These are phyloP conservation scores for Pseudocercospora fuligena DNA, from an alignment of 2,329 filamentous ascomycete genomes.

Conservation along the genomic window DNA sequence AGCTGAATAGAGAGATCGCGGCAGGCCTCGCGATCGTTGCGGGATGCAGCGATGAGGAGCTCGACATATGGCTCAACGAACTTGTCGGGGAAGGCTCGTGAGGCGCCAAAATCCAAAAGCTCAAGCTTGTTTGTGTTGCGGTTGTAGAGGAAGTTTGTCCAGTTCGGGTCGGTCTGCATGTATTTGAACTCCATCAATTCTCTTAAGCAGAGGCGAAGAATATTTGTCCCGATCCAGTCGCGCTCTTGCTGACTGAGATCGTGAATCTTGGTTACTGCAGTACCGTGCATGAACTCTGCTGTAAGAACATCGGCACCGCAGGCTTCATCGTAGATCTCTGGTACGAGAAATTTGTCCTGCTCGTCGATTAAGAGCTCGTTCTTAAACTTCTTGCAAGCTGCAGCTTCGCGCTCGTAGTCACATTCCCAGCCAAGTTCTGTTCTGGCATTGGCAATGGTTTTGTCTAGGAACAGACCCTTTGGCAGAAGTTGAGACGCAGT, in stretches of 20 bases:
- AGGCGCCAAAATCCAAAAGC: conserved; percentile 93
- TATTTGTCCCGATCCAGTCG: conserved; percentile 95
- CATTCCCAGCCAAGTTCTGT: conserved; percentile 96
- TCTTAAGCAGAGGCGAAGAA: conserved; percentile 86
- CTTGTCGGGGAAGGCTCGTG: conserved; percentile 76
- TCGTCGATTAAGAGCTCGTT: conserved; percentile 74
- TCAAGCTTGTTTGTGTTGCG: conserved; percentile 70
- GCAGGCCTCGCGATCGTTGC: conserved; percentile 44
- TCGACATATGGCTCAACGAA: conserved; percentile 83
- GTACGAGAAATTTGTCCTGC: conserved; percentile 75
- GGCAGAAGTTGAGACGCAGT: conserved; percentile 89
- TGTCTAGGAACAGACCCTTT: conserved; percentile 90
- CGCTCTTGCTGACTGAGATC: conserved; percentile 79
- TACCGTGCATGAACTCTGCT: conserved; percentile 87
- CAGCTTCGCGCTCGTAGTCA: conserved; percentile 88
- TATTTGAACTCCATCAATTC: conserved; percentile 95
- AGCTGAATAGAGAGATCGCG: conserved; percentile 38
- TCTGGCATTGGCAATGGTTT: conserved; percentile 94
- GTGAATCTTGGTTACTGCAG: conserved; percentile 77
- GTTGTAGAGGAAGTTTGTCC: conserved; percentile 98
- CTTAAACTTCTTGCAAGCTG: conserved; percentile 76
- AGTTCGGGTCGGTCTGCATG: conserved; percentile 99
- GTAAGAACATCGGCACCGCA: conserved; percentile 87
- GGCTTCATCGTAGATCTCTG: conserved; percentile 75
- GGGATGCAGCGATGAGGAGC: conserved; percentile 79